Evolutionary conservation across 1,139 yeast genomes (phyloP).

Genomic region (Saccharomycopsis hybrid): DNA sequence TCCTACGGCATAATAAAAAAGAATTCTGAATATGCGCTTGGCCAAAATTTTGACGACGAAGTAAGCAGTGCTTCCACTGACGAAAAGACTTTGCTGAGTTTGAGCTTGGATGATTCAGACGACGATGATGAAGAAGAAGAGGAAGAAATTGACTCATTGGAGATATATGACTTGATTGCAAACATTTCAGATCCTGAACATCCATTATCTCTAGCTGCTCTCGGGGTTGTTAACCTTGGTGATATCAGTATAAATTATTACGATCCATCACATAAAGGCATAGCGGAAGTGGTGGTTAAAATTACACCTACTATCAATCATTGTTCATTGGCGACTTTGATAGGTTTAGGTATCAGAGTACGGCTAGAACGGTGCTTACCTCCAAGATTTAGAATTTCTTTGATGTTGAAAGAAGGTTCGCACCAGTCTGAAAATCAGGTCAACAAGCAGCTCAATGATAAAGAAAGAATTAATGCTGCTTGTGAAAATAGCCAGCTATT

Average conservation of each 20-base stretch:
- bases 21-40: too few species aligned
- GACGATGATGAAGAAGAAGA: slow-evolving; percentile 36
- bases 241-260: slow-evolving; percentile 54
- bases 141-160: slow-evolving; percentile 76
- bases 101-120: slow-evolving; percentile 21
- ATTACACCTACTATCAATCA: slow-evolving; percentile 98
- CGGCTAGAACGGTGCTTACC: slow-evolving; percentile 86
- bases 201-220: slow-evolving; percentile 89
- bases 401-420: slow-evolving; percentile 81
- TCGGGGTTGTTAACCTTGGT: slow-evolving; percentile 82
- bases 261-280: slow-evolving; percentile 35
- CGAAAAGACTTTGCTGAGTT: slow-evolving; percentile 17
- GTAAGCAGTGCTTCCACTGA: neutral
- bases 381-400: slow-evolving; percentile 71
- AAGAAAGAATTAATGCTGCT: slow-evolving; percentile 97
- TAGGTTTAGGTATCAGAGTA: slow-evolving; percentile 91
- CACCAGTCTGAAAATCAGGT: slow-evolving; percentile 96
- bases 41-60: too few species aligned
- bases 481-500: slow-evolving; percentile 93
- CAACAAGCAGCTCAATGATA: slow-evolving; percentile 92
- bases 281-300: slow-evolving; percentile 71
- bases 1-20: neutral
- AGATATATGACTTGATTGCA: slow-evolving; percentile 68
- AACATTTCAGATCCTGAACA: slow-evolving; percentile 97
- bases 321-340: slow-evolving; percentile 91